Base-by-base conservation (phyloP, 2,329 filamentous ascomycete genomes). In the Mycosphaerella sp. region DNA sequence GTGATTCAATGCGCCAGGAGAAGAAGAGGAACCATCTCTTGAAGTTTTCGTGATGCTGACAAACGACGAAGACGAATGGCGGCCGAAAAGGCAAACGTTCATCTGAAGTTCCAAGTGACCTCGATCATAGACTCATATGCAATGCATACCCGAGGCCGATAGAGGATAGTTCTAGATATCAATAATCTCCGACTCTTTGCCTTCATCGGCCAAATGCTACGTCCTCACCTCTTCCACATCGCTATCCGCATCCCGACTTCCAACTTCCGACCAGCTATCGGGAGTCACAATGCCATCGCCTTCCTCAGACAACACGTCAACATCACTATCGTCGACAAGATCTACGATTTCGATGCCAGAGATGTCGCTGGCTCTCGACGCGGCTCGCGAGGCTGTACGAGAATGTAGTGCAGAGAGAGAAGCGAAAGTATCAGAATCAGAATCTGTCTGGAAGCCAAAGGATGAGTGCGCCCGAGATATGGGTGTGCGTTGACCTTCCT, bases 211-310 rank as follows among this genome's bases (percentile, higher is more conserved):
- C 21, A 5, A 25, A 6, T 25, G 7, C 21, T 25, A 34, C 6
- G 30, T 34, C 30, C 30, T n/a, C 10, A 10, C 30, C 21, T 63
- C 61, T n/a, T 62, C 61, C 9, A 44, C 47, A 42, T 67, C 65
- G 40, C 63, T 66, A 30, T 68, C 66, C 12, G 56, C 65, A 53
- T 67, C 66, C 13, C 64, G 53, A 46, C 63, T 66, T 1, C 66
- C 67, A n/a, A 70, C 62, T 37, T 70, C 67, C 1, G 63, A 66
- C 68, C 68, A 70, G 48, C 64, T 67, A 37, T 66, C 62, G 1
- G 68, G 68, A 13, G 68, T 70, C 17, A 55, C 54, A 37, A 69
- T 58, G 18, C 67, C 66, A 44, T 64, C 61, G n/a, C 62, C 61
- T 35, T 65, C 65, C 41, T 66, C 64, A 10, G 64, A 66, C 8